phyloP scores from a whole-genome alignment of 805 yeast species.

The Starmerella sirachaensis region DNA sequence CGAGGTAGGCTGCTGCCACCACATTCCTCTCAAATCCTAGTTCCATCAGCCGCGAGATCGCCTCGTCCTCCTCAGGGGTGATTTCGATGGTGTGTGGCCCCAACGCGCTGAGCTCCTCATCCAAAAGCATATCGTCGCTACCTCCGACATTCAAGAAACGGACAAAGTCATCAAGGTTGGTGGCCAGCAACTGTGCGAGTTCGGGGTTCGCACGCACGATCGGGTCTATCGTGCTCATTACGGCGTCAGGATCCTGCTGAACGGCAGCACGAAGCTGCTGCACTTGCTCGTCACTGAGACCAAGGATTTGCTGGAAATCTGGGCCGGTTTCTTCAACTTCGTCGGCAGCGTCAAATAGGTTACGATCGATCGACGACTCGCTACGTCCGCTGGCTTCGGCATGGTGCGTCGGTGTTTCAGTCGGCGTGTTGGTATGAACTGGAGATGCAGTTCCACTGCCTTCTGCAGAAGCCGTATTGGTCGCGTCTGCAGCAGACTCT shows the following conservation, averaged over 20 bases:
- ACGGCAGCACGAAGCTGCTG: constrained; percentile 62
- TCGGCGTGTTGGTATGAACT: constrained; percentile 2
- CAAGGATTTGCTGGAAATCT: constrained; percentile 28
- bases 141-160: constrained; percentile 44
- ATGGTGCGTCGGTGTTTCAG: background rate
- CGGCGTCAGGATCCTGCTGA: constrained; percentile 74
- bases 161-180: constrained; percentile 75
- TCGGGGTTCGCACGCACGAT: constrained; percentile 74
- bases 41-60: constrained; percentile 81
- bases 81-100: constrained; percentile 33
- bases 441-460: background rate
- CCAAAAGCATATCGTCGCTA: constrained; percentile 33
- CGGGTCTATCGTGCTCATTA: constrained; percentile 73
- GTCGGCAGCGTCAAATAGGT: constrained; percentile 32
- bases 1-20: constrained; percentile 89
- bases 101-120: constrained; percentile 26
- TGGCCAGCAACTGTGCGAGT: constrained; percentile 41
- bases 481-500: background rate
- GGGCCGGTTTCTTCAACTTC: constrained; percentile 23
- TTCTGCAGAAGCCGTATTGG: background rate
- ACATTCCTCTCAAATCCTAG: constrained; percentile 81
- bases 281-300: constrained; percentile 37
- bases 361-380: constrained; percentile 27
- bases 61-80: constrained; percentile 73
- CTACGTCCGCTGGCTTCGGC: background rate